phyloP scores from a whole-genome alignment of 495 filamentous ascomycete genomes.

The Thermochaetoides thermophila region DNA sequence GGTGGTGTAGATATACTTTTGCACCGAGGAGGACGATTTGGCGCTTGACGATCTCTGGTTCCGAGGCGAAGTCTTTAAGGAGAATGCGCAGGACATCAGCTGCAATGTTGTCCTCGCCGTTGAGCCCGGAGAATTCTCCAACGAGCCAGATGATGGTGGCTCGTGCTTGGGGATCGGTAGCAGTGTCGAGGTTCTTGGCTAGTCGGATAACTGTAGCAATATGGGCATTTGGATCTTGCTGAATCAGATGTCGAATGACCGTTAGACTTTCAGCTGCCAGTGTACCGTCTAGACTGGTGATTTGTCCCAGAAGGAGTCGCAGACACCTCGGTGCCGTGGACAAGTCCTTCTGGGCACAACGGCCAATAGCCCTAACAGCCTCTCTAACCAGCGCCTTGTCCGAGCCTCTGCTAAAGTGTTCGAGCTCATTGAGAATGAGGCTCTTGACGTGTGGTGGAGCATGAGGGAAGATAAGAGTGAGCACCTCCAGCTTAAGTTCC shows the following conservation, averaged over 20 bases:
- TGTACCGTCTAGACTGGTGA: slow-evolving; percentile 69
- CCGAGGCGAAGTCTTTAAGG: slow-evolving; percentile 66
- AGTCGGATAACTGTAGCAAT: slow-evolving; percentile 66
- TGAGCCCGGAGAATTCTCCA: slow-evolving; percentile 73
- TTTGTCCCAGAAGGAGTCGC: slow-evolving; percentile 63
- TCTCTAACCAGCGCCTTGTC: slow-evolving; percentile 70
- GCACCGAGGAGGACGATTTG: slow-evolving; percentile 87
- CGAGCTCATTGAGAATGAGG: slow-evolving; percentile 78
- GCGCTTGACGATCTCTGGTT: slow-evolving; percentile 71
- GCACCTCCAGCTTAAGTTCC: slow-evolving; percentile 78
- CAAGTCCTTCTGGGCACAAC: slow-evolving; percentile 70
- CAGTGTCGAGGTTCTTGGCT: slow-evolving; percentile 80
- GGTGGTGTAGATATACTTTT: slow-evolving; percentile 82
- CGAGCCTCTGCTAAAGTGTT: slow-evolving; percentile 71
- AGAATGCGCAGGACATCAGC: slow-evolving; percentile 86
- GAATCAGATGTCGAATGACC: slow-evolving; percentile 88
- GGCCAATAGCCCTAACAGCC: slow-evolving; percentile 79
- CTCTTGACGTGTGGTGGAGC: slow-evolving; percentile 59
- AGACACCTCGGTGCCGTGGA: slow-evolving; percentile 62
- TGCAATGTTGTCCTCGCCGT: slow-evolving; percentile 73
- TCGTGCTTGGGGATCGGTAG: slow-evolving; percentile 68
- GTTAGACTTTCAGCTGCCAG: slow-evolving; percentile 84
- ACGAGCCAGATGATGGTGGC: slow-evolving; percentile 96
- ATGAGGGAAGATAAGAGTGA: slow-evolving; percentile 80
- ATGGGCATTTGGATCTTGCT: slow-evolving; percentile 70